Conservation (phyloP, 2,329 filamentous ascomycete genomes). For the Trichoderma sp. region DNA sequence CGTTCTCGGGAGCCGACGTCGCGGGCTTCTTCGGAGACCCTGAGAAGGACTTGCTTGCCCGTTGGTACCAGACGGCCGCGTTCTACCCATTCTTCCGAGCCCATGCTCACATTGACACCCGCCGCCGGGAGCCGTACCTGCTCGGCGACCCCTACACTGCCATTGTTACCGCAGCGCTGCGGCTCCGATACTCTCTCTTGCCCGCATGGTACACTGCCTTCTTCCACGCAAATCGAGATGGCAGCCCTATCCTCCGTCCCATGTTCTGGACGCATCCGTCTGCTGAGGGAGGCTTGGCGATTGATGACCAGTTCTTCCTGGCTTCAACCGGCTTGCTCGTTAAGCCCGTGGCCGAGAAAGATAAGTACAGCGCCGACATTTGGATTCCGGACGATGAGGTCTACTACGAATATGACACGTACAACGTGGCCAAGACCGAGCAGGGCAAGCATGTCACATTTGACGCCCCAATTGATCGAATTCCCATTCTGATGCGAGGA, state of each 20-base stretch:
- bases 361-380: constrained; percentile 70
- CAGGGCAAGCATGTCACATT: constrained; percentile 71
- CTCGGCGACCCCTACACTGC: constrained; percentile 79
- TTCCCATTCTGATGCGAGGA: constrained; percentile 88
- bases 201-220: constrained; percentile 98
- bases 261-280: constrained; percentile 90
- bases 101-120: constrained; percentile 95
- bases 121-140: constrained; percentile 90
- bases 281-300: constrained; percentile 81
- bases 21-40: constrained; percentile 98
- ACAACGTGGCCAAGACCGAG: constrained; percentile 68
- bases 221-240: constrained; percentile 80
- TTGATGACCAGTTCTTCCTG: constrained; percentile 93
- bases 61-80: constrained; percentile 95
- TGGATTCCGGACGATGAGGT: constrained; percentile 87
- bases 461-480: constrained; percentile 77
- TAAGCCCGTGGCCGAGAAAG: constrained; percentile 84
- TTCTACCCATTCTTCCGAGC: constrained; percentile 99
- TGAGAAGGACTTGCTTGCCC: constrained; percentile 82
- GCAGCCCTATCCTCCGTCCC: constrained; percentile 84
- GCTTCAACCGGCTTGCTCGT: constrained; percentile 86
- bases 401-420: constrained; percentile 96
- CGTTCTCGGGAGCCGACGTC: constrained; percentile 93
- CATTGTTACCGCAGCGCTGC: constrained; percentile 85
- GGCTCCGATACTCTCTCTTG: constrained; percentile 84